A percentile compares a stretch with the other conserved stretches of the same genome.
These are phyloP conservation scores for Mycothermus thermophilus DNA, from an alignment of 495 filamentous ascomycete genomes.

Conservation along the genomic window DNA sequence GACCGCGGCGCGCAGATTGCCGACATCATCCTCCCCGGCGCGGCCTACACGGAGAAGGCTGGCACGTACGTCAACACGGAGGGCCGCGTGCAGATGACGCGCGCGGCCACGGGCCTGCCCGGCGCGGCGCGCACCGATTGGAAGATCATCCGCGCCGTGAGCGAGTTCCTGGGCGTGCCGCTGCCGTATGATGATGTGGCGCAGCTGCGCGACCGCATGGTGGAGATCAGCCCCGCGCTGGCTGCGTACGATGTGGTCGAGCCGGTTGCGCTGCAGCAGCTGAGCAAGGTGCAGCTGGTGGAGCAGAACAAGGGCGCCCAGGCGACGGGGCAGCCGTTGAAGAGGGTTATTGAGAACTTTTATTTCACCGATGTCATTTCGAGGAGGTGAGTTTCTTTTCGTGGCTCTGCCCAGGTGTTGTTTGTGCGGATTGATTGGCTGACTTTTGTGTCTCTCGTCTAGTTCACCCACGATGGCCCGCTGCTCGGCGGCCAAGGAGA, in stretches of 20 bases:
- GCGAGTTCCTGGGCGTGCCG: conserved; percentile 76
- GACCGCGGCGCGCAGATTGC: conserved; percentile 85
- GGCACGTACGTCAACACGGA: conserved; percentile 97
- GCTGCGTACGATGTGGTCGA: conserved; percentile 85
- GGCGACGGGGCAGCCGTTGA: conserved; percentile 50
- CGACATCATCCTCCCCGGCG: conserved; percentile 85
- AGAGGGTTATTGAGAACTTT: conserved; percentile 81
- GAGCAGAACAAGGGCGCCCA: conserved; percentile 87
- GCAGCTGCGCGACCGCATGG: conserved; percentile 78
- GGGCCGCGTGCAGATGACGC: conserved; percentile 83
- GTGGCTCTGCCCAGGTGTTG: not conserved
- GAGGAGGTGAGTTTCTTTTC: conserved; percentile 51
- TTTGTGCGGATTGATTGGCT: not conserved
- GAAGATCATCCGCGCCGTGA: conserved; percentile 90
- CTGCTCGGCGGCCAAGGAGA: conserved; percentile 72
- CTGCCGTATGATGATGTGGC: conserved; percentile 90
- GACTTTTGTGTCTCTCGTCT: conserved; percentile 4
- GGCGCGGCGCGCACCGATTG: conserved; percentile 90
- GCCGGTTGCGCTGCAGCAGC: conserved; percentile 48
- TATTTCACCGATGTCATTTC: conserved; percentile 95
- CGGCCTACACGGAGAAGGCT: conserved; percentile 94
- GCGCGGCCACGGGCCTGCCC: conserved; percentile 69
- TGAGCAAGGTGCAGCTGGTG: conserved; percentile 83
- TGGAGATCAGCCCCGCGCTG: conserved; percentile 80
- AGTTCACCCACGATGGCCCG: conserved; percentile 96